phyloP scores from a whole-genome alignment of 768 basidiomycete genomes.

The Naematelia encephala region DNA sequence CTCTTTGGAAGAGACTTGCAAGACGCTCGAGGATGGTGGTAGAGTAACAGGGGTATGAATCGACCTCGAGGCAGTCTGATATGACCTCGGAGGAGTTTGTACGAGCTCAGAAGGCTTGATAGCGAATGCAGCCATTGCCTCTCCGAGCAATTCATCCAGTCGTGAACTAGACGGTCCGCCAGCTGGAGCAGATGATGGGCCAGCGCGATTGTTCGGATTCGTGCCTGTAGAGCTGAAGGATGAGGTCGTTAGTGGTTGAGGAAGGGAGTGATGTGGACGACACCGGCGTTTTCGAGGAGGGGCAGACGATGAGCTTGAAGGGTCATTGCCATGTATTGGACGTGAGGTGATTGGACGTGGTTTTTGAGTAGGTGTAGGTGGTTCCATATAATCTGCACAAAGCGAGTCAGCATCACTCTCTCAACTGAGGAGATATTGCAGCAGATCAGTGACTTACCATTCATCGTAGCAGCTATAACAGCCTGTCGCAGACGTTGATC shows the following conservation, averaged over 20 bases:
- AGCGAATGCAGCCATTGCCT: constrained; percentile 7
- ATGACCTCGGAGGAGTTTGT: too few species aligned
- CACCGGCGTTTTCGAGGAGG: constrained; percentile 28
- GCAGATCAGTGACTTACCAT: constrained; percentile 22
- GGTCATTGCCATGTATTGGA: constrained; percentile 5
- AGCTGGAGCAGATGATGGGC: neutral
- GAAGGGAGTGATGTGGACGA: constrained; percentile 28
- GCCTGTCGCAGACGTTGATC: constrained; percentile 22
- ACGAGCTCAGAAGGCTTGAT: neutral
- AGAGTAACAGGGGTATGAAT: too few species aligned
- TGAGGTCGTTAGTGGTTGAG: constrained; percentile 9
- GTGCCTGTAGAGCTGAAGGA: neutral
- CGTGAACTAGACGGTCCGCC: constrained; percentile 1
- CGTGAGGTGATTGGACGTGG: constrained; percentile 22
- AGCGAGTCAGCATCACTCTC: constrained; percentile 3
- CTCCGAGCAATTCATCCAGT: constrained; percentile 2
- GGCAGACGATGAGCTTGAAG: constrained; percentile 2
- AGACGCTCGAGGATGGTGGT: too few species aligned
- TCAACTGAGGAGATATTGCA: neutral
- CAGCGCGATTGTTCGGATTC: neutral
- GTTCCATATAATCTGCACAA: constrained; percentile 10
- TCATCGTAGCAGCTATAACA: constrained; percentile 21
- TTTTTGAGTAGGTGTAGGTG: constrained; percentile 28
- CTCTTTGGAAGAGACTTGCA: neutral
- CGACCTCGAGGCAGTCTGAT: too few species aligned